These are phyloP conservation scores for Verbena officinalis DNA, from an alignment of 257 asterid genomes.

Conservation along the genomic window DNA sequence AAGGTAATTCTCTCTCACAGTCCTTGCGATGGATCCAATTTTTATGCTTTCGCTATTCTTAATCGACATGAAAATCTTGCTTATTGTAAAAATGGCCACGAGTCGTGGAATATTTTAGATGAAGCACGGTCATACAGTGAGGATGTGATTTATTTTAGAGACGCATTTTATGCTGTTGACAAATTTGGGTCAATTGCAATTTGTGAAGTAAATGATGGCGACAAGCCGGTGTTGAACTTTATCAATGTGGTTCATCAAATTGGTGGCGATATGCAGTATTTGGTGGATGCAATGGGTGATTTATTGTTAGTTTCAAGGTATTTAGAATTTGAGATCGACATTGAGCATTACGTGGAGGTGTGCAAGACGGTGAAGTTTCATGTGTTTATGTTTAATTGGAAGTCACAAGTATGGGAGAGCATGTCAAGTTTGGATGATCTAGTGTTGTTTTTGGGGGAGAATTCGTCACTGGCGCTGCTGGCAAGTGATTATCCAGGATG, in stretches of 20 bases:
- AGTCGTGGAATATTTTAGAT: slow-evolving; percentile 55
- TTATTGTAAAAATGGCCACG: slow-evolving; percentile 50
- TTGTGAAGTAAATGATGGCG: slow-evolving; percentile 47
- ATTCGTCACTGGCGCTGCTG: slow-evolving; percentile 58
- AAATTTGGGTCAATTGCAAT: slow-evolving; percentile 57
- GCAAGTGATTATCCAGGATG: slow-evolving; percentile 67
- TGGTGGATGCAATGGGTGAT: slow-evolving; percentile 71
- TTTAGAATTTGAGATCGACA: slow-evolving; percentile 53
- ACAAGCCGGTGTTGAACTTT: slow-evolving; percentile 38
- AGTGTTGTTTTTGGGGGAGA: slow-evolving; percentile 71
- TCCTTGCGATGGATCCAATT: slow-evolving; percentile 41
- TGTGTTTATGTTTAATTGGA: slow-evolving; percentile 53
- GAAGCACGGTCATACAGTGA: slow-evolving; percentile 50
- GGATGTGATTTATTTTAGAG: slow-evolving; percentile 61
- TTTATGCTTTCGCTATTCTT: slow-evolving; percentile 58
- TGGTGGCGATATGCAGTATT: slow-evolving; percentile 71
- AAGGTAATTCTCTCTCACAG: slow-evolving; percentile 64
- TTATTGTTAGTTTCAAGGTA: slow-evolving; percentile 59
- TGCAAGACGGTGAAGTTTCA: slow-evolving; percentile 61
- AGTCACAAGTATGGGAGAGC: slow-evolving; percentile 51
- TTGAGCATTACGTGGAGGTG: slow-evolving; percentile 44
- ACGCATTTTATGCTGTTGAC: slow-evolving; percentile 53
- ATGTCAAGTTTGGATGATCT: slow-evolving; percentile 44
- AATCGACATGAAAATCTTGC: slow-evolving; percentile 53
- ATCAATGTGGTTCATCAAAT: slow-evolving; percentile 37